Conservation (phyloP, 768 basidiomycete genomes). For the Russula compacta region DNA sequence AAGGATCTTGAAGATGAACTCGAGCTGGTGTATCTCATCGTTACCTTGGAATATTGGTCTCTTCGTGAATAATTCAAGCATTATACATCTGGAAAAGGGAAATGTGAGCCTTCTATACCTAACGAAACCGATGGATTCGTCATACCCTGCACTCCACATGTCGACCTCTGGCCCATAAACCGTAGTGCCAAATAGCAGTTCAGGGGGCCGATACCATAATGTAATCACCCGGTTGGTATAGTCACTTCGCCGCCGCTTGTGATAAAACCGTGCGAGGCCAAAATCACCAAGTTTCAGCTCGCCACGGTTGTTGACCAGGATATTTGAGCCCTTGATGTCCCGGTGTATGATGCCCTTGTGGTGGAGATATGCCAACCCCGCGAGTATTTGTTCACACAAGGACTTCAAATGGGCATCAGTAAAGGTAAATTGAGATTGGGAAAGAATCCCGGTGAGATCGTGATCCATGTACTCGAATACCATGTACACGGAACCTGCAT, state of each 20-base stretch:
- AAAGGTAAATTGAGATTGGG: constrained; percentile 83
- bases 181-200: constrained; percentile 89
- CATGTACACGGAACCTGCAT: constrained; percentile 90
- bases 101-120: not conserved
- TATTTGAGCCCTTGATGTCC: constrained; percentile 99
- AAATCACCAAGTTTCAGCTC: constrained; percentile 97
- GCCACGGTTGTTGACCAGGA: constrained; percentile 82
- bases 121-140: constrained; percentile 2
- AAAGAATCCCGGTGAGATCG: constrained; percentile 89
- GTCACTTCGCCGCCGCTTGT: constrained; percentile 80
- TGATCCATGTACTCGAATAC: constrained; percentile 99
- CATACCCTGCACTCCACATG: constrained; percentile 99
- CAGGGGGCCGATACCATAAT: constrained; percentile 95
- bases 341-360: constrained; percentile 94
- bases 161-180: constrained; percentile 96
- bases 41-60: constrained; percentile 97
- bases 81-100: constrained; percentile 70
- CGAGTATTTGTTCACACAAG: constrained; percentile 90
- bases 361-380: constrained; percentile 90
- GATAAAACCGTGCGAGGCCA: constrained; percentile 92
- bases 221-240: constrained; percentile 99
- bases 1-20: constrained; percentile 83
- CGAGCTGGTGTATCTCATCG: constrained; percentile 96
- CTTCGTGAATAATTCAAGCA: constrained; percentile 93
- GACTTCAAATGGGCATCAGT: constrained; percentile 88